Percentiles rank a stretch among this genome's conserved stretches.
Evolutionary conservation across 768 basidiomycete genomes (phyloP).

Genomic region (Lactarius hengduanensis): DNA sequence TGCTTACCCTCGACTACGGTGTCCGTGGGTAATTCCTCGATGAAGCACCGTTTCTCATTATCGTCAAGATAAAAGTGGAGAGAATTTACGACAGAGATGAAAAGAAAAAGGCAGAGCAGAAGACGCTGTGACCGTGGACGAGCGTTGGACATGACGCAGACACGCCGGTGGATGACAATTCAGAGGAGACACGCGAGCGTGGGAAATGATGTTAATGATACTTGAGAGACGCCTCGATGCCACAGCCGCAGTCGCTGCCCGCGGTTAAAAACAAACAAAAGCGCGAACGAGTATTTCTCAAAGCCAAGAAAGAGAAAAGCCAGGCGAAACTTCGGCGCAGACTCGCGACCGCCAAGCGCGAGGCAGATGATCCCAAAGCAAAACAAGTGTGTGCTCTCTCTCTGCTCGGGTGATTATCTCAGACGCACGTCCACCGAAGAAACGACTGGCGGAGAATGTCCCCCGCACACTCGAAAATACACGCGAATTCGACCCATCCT

Average conservation of each 20-base stretch:
- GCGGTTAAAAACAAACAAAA: constrained; percentile 86
- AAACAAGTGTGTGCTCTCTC: constrained; percentile 59
- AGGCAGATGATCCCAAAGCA: constrained; percentile 68
- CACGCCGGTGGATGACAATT: constrained; percentile 2
- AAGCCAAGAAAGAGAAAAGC: constrained; percentile 72
- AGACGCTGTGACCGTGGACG: constrained; percentile 28
- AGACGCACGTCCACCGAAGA: constrained; percentile 42
- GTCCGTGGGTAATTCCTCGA: constrained; percentile 93
- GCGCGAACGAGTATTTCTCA: constrained; percentile 71
- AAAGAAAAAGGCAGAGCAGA: constrained; percentile 41
- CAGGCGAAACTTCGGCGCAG: constrained; percentile 80
- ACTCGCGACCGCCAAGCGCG: constrained; percentile 73
- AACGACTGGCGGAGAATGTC: constrained; percentile 80
- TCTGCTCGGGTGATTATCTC: neutral
- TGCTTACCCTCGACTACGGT: constrained; percentile 89
- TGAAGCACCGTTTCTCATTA: constrained; percentile 90
- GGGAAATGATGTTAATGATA: constrained; percentile 1
- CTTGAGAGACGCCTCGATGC: constrained; percentile 36
- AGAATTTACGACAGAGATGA: constrained; percentile 54
- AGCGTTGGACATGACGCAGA: constrained; percentile 12
- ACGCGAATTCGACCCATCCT: constrained; percentile 76
- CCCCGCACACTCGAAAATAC: constrained; percentile 93
- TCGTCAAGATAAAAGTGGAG: constrained; percentile 98
- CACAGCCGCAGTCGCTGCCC: constrained; percentile 54
- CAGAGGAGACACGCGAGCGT: constrained; percentile 6